Evolutionary conservation across 2,329 filamentous ascomycete genomes (phyloP).

Genomic region (Cordyceps militaris): DNA sequence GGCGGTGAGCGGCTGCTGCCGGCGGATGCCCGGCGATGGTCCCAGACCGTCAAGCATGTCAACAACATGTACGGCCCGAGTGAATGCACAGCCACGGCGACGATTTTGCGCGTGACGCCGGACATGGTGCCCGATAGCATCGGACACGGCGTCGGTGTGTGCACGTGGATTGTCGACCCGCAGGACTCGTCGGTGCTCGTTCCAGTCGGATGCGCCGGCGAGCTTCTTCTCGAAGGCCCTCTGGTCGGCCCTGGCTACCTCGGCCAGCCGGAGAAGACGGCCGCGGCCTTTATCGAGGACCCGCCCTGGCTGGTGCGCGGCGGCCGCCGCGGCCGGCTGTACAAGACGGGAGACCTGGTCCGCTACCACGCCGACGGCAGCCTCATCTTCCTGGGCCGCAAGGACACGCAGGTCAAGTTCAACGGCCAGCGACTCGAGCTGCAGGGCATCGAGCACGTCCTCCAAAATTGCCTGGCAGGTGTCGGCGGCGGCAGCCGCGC

Average conservation of each 20-base stretch:
- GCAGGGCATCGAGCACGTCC: conserved; percentile 16
- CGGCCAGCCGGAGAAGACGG: conserved; percentile 14
- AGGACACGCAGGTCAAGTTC: conserved; percentile 50
- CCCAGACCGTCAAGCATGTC: not conserved
- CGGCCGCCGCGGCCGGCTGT: conserved; percentile 14
- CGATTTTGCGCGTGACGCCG: not conserved
- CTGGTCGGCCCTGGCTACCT: conserved; percentile 16
- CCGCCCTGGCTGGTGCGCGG: not conserved
- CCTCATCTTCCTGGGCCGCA: conserved; percentile 39
- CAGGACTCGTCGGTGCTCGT: conserved; percentile 8
- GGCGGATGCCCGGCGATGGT: not conserved
- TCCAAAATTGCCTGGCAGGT: not conserved
- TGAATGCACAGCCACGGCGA: conserved; percentile 1
- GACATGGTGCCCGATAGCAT: conserved; percentile 5
- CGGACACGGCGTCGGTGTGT: conserved; percentile 4
- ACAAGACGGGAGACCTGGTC: conserved; percentile 19
- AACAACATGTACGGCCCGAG: conserved; percentile 10
- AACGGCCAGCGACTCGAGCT: conserved; percentile 47
- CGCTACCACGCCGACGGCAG: conserved; percentile 27
- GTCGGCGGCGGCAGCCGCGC: not conserved
- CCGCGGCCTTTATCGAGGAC: conserved; percentile 18
- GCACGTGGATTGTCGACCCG: conserved; percentile 9
- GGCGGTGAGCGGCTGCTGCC: not conserved
- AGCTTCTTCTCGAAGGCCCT: conserved; percentile 17
- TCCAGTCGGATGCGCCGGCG: conserved; percentile 15